A percentile compares a stretch with the other conserved stretches of the same genome.
Evolutionary conservation across 805 yeast species (phyloP).

Genomic region (Metschnikowia amazonensis): DNA sequence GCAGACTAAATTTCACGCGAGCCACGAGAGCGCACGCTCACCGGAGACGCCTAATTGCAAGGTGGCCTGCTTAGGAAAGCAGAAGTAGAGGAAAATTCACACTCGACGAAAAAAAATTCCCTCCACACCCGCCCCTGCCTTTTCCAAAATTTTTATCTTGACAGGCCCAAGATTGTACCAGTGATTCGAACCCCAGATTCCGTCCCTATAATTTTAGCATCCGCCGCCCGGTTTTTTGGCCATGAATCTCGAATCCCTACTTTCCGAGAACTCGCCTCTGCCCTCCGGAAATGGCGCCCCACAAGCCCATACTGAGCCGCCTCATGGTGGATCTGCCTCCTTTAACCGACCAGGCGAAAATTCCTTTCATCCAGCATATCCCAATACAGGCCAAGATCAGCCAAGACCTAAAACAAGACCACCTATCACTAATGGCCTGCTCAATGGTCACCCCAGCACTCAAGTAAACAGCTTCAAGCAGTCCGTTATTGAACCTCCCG

Average conservation of each 20-base stretch:
- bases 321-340: neutral
- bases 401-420: neutral
- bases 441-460: neutral
- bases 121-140: constrained; percentile 9
- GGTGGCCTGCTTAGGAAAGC: constrained; percentile 14
- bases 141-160: neutral
- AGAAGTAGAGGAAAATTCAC: constrained; percentile 14
- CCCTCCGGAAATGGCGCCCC: constrained; percentile 1
- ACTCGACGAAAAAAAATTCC: constrained; percentile 14
- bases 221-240: constrained; percentile 5
- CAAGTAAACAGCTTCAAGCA: neutral
- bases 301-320: neutral
- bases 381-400: neutral
- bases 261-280: constrained; percentile 16
- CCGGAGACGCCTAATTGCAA: constrained; percentile 12
- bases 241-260: constrained; percentile 21
- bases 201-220: neutral
- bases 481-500: neutral
- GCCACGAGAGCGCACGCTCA: constrained; percentile 17
- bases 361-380: neutral
- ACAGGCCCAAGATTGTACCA: constrained; percentile 1
- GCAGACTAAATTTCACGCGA: constrained; percentile 4
- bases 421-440: neutral
- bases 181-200: neutral
- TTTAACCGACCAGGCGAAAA: neutral